Evolutionary conservation across 768 basidiomycete species (phyloP), one percentile per base, ranked within the genome.

Genomic region (Suillus subaureus): DNA sequence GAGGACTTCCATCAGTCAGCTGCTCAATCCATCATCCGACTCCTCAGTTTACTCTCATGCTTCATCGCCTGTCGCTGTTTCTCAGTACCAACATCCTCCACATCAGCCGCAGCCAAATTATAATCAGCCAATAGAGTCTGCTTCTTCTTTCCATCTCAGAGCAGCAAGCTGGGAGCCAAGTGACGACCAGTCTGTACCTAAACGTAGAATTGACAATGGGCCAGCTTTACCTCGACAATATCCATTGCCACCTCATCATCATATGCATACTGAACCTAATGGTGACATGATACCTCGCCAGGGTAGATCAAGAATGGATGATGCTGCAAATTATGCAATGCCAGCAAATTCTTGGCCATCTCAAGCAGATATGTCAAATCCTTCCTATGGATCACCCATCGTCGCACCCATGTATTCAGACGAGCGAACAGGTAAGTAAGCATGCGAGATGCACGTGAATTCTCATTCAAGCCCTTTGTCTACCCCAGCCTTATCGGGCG

Each of bases 141-240:
- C 64, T 13, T 63, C 78, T 13, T 74, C 82, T 28, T 90, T 82
- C 70, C 81, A 85, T 70, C 83, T 90, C n/a, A 82, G 87, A 47
- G 85, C 87, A 13, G 89, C 89, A 6, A 86, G 76, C 70, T 90
- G 89, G 88, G 82, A 82, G 35, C 72, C 69, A 61, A 76, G 69
- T 61, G 80, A 77, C 67, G 75, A 72, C 74, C 77, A 74, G 68
- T 79, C 74, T 33, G 75, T 79, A 56, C 70, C 73, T 60, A 75
- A 78, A 42, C 77, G 78, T 65, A 78, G 75, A 68, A 69, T 73
- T 65, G 79, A 80, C 55, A 67, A 70, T 63, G 78, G 78, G 9
- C 68, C 73, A 57, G 67, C 72, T 64, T 66, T 72, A 70, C 66
- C 68, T 78, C 74, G 72, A 76, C 76, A 73, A 76, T 78, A 75